Percentiles rank a stretch among this genome's conserved stretches.
Evolutionary conservation across 208 protist genomes (phyloP).

Genomic region (Trypanosoma boissoni): DNA sequence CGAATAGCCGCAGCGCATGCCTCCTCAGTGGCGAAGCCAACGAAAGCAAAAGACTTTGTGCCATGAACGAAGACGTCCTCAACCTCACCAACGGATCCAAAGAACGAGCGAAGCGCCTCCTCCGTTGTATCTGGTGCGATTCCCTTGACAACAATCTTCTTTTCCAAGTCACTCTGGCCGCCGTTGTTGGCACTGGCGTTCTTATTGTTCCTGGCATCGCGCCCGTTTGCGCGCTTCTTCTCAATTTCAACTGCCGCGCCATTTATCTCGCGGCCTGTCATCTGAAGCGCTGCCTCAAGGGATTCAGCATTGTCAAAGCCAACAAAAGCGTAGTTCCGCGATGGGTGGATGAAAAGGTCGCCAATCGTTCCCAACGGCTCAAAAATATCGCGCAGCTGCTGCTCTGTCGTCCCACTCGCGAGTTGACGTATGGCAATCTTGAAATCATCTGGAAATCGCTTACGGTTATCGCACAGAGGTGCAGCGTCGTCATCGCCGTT

Average conservation of each 20-base stretch:
- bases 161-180: constrained; percentile 14
- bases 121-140: constrained; percentile 31
- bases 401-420: constrained; percentile 24
- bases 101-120: constrained; percentile 37
- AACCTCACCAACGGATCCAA: constrained; percentile 43
- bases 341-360: constrained; percentile 43
- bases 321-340: constrained; percentile 44
- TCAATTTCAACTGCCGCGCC: constrained; percentile 32
- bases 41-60: constrained; percentile 39
- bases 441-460: constrained; percentile 23
- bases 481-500: constrained; percentile 23
- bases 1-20: constrained; percentile 45
- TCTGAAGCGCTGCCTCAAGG: constrained; percentile 19
- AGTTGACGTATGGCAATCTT: constrained; percentile 52
- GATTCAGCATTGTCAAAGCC: constrained; percentile 37
- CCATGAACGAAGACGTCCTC: constrained; percentile 43
- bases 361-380: constrained; percentile 35
- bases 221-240: constrained; percentile 23
- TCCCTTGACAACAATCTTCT: constrained; percentile 42
- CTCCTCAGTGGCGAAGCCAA: constrained; percentile 43
- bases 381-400: constrained; percentile 52
- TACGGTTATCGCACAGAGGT: constrained; percentile 10
- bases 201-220: constrained; percentile 14
- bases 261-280: constrained; percentile 20
- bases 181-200: neutral